phyloP scores from a whole-genome alignment of 2,329 filamentous ascomycete genomes.

The Neonectria punicea region DNA sequence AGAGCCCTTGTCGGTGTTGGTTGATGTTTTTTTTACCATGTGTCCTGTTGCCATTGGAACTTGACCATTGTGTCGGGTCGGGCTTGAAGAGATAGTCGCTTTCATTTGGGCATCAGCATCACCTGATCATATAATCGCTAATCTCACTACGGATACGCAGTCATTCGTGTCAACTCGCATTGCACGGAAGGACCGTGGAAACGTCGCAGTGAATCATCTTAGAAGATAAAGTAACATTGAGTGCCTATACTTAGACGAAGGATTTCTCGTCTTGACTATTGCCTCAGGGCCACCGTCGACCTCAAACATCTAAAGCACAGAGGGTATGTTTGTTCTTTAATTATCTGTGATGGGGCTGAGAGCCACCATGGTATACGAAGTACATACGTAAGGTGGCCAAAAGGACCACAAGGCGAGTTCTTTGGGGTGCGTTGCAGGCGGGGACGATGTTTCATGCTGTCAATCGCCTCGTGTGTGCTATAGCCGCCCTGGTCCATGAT shows the following conservation, averaged over 20 bases:
- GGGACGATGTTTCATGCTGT: slow-evolving; percentile 26
- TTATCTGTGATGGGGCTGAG: slow-evolving; percentile 32
- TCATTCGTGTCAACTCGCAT: neutral
- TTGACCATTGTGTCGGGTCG: neutral
- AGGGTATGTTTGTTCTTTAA: slow-evolving; percentile 27
- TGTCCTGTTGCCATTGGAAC: neutral
- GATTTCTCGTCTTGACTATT: slow-evolving; percentile 8
- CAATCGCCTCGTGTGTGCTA: slow-evolving; percentile 20
- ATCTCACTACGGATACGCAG: neutral
- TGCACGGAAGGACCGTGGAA: neutral
- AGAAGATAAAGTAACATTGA: neutral
- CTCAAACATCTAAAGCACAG: slow-evolving; percentile 6
- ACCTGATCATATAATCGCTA: neutral
- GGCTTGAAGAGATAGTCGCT: neutral
- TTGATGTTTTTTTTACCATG: neutral
- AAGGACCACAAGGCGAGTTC: slow-evolving; percentile 26
- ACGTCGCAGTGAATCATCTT: neutral
- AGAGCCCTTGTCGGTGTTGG: slow-evolving; percentile 12
- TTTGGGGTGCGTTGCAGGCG: slow-evolving; percentile 4
- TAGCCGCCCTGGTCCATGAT: slow-evolving; percentile 25
- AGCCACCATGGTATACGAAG: slow-evolving; percentile 2
- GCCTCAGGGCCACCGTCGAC: slow-evolving; percentile 9
- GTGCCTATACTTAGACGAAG: neutral
- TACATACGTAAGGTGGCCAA: slow-evolving; percentile 23
- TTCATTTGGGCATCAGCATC: neutral